Conservation (phyloP, 2,329 filamentous ascomycete species). For the Epichloe gansuensis region DNA sequence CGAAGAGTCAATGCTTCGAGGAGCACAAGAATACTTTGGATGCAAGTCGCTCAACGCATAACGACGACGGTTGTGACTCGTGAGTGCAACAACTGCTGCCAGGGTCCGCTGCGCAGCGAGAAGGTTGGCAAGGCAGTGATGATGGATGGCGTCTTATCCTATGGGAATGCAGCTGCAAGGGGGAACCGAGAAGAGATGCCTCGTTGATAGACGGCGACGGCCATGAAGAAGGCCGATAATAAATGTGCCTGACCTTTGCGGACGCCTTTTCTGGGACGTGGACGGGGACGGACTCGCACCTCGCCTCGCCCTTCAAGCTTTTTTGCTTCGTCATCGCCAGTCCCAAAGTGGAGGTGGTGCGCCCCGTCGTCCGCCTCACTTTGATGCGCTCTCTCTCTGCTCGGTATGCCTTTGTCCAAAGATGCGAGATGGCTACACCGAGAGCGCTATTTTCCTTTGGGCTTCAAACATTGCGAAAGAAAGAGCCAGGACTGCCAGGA, state of each 20-base stretch:
- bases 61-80: background rate
- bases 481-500: background rate
- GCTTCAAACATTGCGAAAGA: background rate
- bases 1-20: too few relatives aligned
- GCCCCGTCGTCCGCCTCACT: constrained; percentile 4
- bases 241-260: background rate
- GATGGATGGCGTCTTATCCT: background rate
- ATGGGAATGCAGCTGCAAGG: background rate
- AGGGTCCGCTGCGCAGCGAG: background rate
- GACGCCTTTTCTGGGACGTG: background rate
- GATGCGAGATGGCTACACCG: background rate
- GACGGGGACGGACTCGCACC: background rate
- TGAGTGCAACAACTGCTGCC: background rate
- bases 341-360: constrained; percentile 1
- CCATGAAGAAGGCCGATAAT: background rate
- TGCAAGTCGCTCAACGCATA: background rate
- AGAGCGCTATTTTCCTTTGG: background rate
- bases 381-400: background rate
- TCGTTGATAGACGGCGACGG: background rate
- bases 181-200: background rate
- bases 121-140: too few relatives aligned
- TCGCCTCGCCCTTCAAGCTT: background rate
- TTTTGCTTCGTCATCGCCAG: background rate
- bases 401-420: background rate
- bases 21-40: too few relatives aligned